Evolutionary conservation across 2,329 filamentous ascomycete genomes (phyloP).

Genomic region (Leptographium flavum): DNA sequence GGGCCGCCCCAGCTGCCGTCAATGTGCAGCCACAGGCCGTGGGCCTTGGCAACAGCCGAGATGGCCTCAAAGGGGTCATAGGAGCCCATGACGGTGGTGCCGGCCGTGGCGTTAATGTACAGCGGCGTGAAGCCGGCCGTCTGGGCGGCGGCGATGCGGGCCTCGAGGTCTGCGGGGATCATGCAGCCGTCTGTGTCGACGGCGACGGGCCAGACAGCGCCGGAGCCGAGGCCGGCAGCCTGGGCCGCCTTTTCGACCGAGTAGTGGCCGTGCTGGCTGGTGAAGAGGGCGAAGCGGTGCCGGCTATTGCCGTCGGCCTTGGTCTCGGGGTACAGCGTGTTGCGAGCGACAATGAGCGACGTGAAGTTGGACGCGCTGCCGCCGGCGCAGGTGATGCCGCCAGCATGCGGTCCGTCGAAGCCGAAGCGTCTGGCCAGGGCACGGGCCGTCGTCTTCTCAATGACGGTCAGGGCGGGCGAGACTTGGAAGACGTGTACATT

Average conservation of each 20-base stretch:
- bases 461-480: constrained; percentile 71
- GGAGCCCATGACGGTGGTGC: constrained; percentile 82
- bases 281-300: constrained; percentile 68
- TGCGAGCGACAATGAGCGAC: constrained; percentile 75
- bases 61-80: constrained; percentile 70
- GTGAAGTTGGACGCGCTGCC: constrained; percentile 76
- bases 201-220: constrained; percentile 57
- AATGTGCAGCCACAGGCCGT: constrained; percentile 81
- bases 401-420: constrained; percentile 52
- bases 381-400: constrained; percentile 68
- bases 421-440: constrained; percentile 66
- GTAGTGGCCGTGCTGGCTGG: constrained; percentile 83
- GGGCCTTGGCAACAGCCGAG: constrained; percentile 51
- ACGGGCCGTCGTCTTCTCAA: constrained; percentile 72
- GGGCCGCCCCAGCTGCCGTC: constrained; percentile 86
- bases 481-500: constrained; percentile 93
- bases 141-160: constrained; percentile 46
- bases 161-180: constrained; percentile 49
- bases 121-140: constrained; percentile 64
- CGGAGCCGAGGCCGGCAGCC: constrained; percentile 68
- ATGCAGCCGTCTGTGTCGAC: constrained; percentile 63
- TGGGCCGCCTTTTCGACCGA: constrained; percentile 90
- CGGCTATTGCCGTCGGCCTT: constrained; percentile 56
- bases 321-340: constrained; percentile 66
- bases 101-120: constrained; percentile 90